These are phyloP conservation scores for Neckera pumila DNA, from an alignment of 225 moss, liverwort and hornwort species.

Conservation along the genomic window DNA sequence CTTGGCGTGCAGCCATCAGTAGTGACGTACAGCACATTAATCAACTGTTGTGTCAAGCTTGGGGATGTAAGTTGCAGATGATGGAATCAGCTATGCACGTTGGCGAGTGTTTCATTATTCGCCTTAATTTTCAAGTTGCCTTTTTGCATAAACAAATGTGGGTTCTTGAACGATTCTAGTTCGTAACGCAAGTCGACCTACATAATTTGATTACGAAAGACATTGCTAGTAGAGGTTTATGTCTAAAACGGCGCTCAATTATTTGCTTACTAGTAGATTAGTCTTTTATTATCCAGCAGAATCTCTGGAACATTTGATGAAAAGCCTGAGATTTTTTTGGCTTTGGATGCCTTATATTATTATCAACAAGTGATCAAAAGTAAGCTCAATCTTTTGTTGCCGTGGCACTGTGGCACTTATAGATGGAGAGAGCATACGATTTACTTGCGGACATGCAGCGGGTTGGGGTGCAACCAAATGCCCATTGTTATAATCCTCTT, in stretches of 20 bases:
- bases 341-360: neutral
- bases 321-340: neutral
- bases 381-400: neutral
- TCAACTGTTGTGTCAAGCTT: slow-evolving; percentile 51
- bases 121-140: neutral
- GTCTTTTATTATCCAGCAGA: neutral
- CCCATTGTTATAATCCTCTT: slow-evolving; percentile 55
- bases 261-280: neutral
- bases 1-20: slow-evolving; percentile 55
- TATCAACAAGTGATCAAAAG: neutral
- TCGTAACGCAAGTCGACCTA: neutral
- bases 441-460: slow-evolving; percentile 53
- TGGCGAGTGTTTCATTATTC: neutral
- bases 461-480: slow-evolving; percentile 43
- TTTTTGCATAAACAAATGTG: neutral
- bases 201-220: neutral
- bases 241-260: neutral
- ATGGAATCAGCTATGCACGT: neutral
- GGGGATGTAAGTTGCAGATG: slow-evolving; percentile 42
- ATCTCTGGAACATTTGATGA: neutral
- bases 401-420: neutral
- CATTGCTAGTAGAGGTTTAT: neutral
- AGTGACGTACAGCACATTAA: slow-evolving; percentile 52
- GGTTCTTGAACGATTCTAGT: neutral
- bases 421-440: slow-evolving; percentile 70